Conservation (phyloP, 352 stramenopile species). For the Pythium plurisporium region DNA sequence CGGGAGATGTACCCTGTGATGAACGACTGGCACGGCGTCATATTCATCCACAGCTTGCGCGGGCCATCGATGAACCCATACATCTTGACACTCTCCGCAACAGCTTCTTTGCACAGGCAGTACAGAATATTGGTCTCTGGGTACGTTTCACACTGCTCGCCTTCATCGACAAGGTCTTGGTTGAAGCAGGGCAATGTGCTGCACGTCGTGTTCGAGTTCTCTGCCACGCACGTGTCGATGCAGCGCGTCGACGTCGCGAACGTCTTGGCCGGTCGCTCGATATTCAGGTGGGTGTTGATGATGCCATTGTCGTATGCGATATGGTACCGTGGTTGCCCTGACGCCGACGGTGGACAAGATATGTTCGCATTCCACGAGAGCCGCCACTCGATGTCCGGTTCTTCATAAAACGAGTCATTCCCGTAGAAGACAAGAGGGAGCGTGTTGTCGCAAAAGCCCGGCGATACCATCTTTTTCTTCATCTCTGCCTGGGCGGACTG, state of each 20-base stretch:
- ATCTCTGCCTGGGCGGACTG: slow-evolving; percentile 68
- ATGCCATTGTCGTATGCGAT: slow-evolving; percentile 68
- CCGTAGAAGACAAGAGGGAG: slow-evolving; percentile 65
- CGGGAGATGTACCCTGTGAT: slow-evolving; percentile 62
- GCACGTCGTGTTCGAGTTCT: slow-evolving; percentile 45
- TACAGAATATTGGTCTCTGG: slow-evolving; percentile 55
- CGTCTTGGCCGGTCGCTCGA: slow-evolving; percentile 6
- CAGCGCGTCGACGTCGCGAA: slow-evolving; percentile 27
- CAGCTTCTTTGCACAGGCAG: slow-evolving; percentile 58
- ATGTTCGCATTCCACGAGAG: too few species aligned
- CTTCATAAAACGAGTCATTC: too few species aligned
- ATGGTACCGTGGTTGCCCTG: slow-evolving; percentile 35
- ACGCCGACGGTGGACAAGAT: slow-evolving; percentile 15
- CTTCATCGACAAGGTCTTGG: slow-evolving; percentile 25
- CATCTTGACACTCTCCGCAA: slow-evolving; percentile 40
- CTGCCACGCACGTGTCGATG: slow-evolving; percentile 53
- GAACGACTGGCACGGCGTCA: slow-evolving; percentile 55
- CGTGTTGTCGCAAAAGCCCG: slow-evolving; percentile 50
- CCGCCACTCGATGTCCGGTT: too few species aligned
- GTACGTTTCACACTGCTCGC: slow-evolving; percentile 57
- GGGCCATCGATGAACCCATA: slow-evolving; percentile 53
- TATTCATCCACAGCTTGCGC: slow-evolving; percentile 44
- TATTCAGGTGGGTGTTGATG: slow-evolving; percentile 30
- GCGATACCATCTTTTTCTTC: slow-evolving; percentile 57
- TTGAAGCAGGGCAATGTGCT: slow-evolving; percentile 69